Base-by-base conservation (phyloP, 768 basidiomycete genomes). In the Paxillus ammoniavirescens region DNA sequence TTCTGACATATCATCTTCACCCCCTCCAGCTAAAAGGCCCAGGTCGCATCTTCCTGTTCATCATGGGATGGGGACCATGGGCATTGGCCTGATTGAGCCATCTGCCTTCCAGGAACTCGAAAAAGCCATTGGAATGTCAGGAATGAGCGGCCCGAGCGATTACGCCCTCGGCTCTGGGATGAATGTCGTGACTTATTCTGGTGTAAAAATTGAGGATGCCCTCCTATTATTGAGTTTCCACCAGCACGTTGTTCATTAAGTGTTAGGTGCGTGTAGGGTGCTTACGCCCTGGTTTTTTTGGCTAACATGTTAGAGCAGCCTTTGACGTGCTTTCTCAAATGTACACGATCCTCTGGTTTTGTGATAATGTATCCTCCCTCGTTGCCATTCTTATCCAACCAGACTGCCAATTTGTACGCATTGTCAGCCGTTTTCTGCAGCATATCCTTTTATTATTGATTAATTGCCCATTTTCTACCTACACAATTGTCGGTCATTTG, bases 141-240 rank as follows among this genome's bases (percentile, higher is more conserved):
- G 57, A 1, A 50, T 63, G 17, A 26, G 55, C 36, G 60, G 65
- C 33, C 13, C 61, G 26, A 60, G 55, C 31, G 70, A 69, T 36
- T 54, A 70, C 21, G 65, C 61, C 15, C 47, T 60, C 17, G 68
- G 45, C 10, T 21, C 59, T 15, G 47, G 68, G 48, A 46, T 64
- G 62, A 60, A 57, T 44, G 63, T 72, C 12, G 52, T 60, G 45
- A 69, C 63, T 41, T 77, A 69, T 55, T 78, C 76, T 53, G 83
- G 83, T 45, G 81, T 87, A 56, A 82, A 77, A 62, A 75, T 88
- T 48, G 89, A 90, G 68, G 89, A 91, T 61, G 89, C 89, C 4
- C 70, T 88, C 31, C 70, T 91, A 38, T 74, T 91, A 48, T 76
- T 91, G 57, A 83, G 82, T 66, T 91, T 91, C 74, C 84, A 87